phyloP scores from a whole-genome alignment of 2,329 filamentous ascomycete genomes.

The Metarhizium anisopliae region DNA sequence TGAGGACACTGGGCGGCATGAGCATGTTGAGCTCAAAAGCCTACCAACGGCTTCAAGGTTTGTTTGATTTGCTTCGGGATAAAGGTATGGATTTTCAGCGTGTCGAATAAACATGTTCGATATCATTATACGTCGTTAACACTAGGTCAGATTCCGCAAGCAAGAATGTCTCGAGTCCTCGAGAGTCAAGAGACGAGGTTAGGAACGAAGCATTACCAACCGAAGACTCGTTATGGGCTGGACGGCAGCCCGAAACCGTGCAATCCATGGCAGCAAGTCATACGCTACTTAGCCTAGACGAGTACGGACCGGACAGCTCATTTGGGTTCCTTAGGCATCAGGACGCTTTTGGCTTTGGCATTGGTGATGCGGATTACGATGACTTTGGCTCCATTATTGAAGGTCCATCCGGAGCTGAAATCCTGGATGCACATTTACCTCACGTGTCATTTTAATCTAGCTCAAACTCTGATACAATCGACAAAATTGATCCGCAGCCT shows the following conservation, averaged over 20 bases:
- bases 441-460: neutral
- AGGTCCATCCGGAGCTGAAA: too few relatives aligned
- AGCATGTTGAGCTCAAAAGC: neutral
- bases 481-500: conserved; percentile 43
- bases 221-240: neutral
- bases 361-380: neutral
- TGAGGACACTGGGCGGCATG: neutral
- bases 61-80: neutral
- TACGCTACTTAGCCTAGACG: neutral
- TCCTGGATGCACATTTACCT: too few relatives aligned
- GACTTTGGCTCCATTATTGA: too few relatives aligned
- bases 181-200: neutral
- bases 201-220: neutral
- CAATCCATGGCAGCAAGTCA: neutral
- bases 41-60: neutral
- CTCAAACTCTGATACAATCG: conserved; percentile 29
- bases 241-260: neutral
- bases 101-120: neutral
- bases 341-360: neutral
- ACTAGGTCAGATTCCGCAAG: neutral
- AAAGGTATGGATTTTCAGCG: neutral
- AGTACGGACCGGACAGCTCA: neutral
- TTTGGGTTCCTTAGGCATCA: neutral
- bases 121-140: neutral
- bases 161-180: neutral